phyloP scores from a whole-genome alignment of 192 early-diverging fungal genomes.

The Haplosporangium gracile region DNA sequence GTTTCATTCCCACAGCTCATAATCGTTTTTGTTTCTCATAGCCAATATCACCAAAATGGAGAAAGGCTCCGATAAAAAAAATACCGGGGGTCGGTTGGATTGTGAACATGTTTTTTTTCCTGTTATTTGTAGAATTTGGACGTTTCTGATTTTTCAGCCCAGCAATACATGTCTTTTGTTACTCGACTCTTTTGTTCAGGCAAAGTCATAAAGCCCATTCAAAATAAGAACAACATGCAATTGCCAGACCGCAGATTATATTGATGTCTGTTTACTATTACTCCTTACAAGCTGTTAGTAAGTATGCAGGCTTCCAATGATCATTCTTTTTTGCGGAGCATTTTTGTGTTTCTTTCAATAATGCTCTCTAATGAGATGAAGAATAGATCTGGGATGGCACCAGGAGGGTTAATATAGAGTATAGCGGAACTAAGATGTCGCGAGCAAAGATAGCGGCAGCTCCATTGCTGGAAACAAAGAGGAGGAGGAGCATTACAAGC shows the following conservation, averaged over 20 bases:
- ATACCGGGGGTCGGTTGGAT: not conserved
- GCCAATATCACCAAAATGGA: not conserved
- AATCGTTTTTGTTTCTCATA: not conserved
- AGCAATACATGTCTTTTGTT: not conserved
- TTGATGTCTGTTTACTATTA: not conserved
- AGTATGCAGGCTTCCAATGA: not conserved
- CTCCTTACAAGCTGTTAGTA: not conserved
- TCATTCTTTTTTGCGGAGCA: not conserved
- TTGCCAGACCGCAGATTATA: not conserved
- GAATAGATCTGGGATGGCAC: not conserved
- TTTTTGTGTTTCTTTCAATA: not conserved
- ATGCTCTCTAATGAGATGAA: not conserved
- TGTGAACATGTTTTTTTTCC: not conserved
- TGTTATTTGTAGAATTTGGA: not conserved
- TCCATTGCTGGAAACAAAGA: not conserved
- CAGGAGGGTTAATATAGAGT: not conserved
- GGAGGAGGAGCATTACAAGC: not conserved
- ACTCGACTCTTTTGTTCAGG: not conserved
- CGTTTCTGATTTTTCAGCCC: not conserved
- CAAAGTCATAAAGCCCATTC: not conserved
- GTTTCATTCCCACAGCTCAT: not conserved
- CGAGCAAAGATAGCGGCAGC: not conserved
- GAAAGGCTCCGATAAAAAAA: not conserved
- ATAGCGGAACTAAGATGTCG: conserved; percentile 4
- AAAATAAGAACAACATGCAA: not conserved